Conservation (phyloP, 164 flowering plant species). For the Sedum album region DNA sequence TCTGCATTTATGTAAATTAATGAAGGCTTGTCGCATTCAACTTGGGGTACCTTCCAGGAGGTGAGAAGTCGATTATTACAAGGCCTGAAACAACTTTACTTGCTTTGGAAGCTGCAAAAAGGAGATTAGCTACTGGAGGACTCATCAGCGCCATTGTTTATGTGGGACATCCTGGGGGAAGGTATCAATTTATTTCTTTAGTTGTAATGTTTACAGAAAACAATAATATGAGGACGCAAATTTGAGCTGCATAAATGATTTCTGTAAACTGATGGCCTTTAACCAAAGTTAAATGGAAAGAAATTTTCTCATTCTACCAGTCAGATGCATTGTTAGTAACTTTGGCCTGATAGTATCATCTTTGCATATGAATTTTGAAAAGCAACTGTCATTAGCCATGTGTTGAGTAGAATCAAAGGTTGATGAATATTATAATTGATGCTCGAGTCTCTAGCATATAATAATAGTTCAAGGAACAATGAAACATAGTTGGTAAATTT, state of each 20-base stretch:
- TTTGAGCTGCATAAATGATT: neutral
- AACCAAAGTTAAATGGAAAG: neutral
- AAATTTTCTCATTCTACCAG: no score
- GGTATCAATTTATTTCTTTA: constrained; percentile 27
- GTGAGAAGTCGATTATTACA: constrained; percentile 67
- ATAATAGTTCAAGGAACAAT: no score
- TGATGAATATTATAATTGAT: no score
- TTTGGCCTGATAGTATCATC: no score
- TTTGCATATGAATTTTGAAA: no score
- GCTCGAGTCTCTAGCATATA: no score
- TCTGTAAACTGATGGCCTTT: neutral
- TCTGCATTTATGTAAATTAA: neutral
- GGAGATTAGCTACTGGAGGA: constrained; percentile 52
- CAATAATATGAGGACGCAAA: neutral
- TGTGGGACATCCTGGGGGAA: constrained; percentile 89
- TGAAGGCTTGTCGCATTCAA: constrained; percentile 89
- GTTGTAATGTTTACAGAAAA: neutral
- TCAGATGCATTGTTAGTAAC: no score
- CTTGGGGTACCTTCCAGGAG: constrained; percentile 96
- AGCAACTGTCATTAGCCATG: no score
- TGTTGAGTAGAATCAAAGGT: no score
- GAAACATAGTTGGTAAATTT: no score
- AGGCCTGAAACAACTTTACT: constrained; percentile 46
- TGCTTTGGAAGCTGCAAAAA: constrained; percentile 63
- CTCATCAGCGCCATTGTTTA: constrained; percentile 72